Percentiles rank a stretch among this genome's conserved stretches.
Evolutionary conservation across 2,329 filamentous ascomycete species (phyloP).

Genomic region (Capronia coronata): DNA sequence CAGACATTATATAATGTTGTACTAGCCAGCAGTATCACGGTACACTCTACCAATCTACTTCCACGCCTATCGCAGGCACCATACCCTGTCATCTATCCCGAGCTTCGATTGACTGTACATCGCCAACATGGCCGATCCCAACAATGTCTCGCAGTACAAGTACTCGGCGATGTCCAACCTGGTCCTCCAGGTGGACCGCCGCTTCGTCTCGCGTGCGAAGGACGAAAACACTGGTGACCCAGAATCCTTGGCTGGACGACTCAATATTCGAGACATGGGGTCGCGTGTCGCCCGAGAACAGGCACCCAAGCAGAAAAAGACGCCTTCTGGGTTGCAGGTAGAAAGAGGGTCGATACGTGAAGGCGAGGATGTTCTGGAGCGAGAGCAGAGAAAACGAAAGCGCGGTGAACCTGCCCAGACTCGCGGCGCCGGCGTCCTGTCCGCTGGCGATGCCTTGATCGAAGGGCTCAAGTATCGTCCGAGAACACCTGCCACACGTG

Average conservation of each 20-base stretch:
- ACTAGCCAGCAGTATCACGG: neutral
- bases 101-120: neutral
- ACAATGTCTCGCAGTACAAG: conserved; percentile 92
- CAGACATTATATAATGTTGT: neutral
- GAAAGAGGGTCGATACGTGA: conserved; percentile 71
- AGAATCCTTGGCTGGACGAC: conserved; percentile 88
- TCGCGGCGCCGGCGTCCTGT: conserved; percentile 69
- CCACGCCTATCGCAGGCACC: neutral
- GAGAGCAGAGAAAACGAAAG: conserved; percentile 82
- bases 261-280: conserved; percentile 94
- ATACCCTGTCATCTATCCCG: neutral
- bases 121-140: conserved; percentile 58
- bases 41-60: neutral
- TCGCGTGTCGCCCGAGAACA: conserved; percentile 70
- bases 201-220: conserved; percentile 83
- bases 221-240: conserved; percentile 96
- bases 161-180: conserved; percentile 99
- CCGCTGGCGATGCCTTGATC: conserved; percentile 76
- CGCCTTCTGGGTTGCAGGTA: conserved; percentile 57
- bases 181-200: conserved; percentile 98
- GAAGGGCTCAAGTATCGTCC: conserved; percentile 90
- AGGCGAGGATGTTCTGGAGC: conserved; percentile 73
- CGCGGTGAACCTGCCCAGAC: conserved; percentile 63
- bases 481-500: conserved; percentile 80
- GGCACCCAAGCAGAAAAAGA: conserved; percentile 75